These are phyloP conservation scores for Rehmannia glutinosa DNA, from an alignment of 257 asterid genomes.

Conservation along the genomic window DNA sequence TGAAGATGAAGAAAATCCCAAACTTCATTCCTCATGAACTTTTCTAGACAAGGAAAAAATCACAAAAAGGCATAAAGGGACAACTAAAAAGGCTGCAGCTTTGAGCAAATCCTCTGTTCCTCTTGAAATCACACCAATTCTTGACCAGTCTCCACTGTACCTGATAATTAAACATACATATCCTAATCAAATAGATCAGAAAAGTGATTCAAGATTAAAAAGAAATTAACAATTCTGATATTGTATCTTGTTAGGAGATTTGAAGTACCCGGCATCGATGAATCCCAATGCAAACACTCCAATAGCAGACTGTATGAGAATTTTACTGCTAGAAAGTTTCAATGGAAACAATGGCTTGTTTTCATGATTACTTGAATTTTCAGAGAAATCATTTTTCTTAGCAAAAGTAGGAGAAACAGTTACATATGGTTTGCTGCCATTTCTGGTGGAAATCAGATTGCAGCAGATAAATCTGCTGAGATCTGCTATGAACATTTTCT, in stretches of 20 bases:
- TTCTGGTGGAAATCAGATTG: constrained; percentile 19
- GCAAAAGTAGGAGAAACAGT: constrained; percentile 23
- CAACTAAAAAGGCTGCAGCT: constrained; percentile 61
- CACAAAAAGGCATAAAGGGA: constrained; percentile 56
- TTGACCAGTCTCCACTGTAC: constrained; percentile 95
- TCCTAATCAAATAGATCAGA: not conserved
- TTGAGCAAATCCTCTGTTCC: constrained; percentile 59
- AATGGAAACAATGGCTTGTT: constrained; percentile 23
- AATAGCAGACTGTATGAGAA: constrained; percentile 46
- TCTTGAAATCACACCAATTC: constrained; percentile 72
- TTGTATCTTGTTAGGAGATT: not conserved
- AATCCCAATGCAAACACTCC: constrained; percentile 68
- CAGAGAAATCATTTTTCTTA: constrained; percentile 33
- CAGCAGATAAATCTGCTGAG: not conserved
- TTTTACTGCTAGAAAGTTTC: constrained; percentile 26
- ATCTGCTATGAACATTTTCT: constrained; percentile 30
- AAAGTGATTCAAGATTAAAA: not conserved
- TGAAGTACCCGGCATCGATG: constrained; percentile 76
- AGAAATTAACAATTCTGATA: too few species aligned
- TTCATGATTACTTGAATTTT: constrained; percentile 19
- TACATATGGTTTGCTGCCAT: constrained; percentile 5
- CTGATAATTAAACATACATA: constrained; percentile 28
- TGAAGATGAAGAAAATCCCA: not conserved
- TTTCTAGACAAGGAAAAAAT: constrained; percentile 27
- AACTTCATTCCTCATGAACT: constrained; percentile 26